Conservation (phyloP, 2,329 filamentous ascomycete genomes). For the Colletotrichum ledebouriae region DNA sequence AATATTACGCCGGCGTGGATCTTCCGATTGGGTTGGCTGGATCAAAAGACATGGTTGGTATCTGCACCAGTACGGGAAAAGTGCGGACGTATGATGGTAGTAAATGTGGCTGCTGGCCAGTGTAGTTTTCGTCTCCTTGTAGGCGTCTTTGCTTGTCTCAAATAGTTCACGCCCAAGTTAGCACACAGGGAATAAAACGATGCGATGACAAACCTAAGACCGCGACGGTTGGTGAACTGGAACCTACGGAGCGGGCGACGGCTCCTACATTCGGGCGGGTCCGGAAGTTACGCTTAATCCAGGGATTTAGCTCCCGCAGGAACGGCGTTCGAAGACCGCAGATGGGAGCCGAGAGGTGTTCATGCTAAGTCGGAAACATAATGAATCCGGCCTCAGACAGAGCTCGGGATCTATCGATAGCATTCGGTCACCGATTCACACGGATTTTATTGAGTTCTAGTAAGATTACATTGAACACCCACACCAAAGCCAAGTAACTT, state of each 20-base stretch:
- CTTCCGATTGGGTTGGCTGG: slow-evolving; percentile 45
- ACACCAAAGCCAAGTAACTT: too few species aligned
- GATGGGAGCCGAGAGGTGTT: not conserved
- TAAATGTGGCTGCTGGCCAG: not conserved
- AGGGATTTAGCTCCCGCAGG: not conserved
- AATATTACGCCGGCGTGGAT: slow-evolving; percentile 50
- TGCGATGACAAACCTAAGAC: too few species aligned
- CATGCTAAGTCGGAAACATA: too few species aligned
- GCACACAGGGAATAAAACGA: not conserved
- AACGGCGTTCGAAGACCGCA: not conserved
- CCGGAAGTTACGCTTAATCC: slow-evolving; percentile 17
- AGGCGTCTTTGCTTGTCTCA: not conserved
- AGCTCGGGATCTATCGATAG: too few species aligned
- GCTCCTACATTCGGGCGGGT: slow-evolving; percentile 22
- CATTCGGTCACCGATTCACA: too few species aligned
- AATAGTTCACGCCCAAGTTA: not conserved
- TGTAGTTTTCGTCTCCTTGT: too few species aligned
- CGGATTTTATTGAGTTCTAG: too few species aligned
- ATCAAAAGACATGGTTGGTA: slow-evolving; percentile 38
- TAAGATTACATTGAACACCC: too few species aligned
- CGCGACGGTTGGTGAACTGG: too few species aligned
- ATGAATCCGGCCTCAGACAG: too few species aligned
- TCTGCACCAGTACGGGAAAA: not conserved
- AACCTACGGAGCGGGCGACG: not conserved
- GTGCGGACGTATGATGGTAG: not conserved